phyloP scores from a whole-genome alignment of 2,329 filamentous ascomycete species.

The Trichophyton verrucosum region DNA sequence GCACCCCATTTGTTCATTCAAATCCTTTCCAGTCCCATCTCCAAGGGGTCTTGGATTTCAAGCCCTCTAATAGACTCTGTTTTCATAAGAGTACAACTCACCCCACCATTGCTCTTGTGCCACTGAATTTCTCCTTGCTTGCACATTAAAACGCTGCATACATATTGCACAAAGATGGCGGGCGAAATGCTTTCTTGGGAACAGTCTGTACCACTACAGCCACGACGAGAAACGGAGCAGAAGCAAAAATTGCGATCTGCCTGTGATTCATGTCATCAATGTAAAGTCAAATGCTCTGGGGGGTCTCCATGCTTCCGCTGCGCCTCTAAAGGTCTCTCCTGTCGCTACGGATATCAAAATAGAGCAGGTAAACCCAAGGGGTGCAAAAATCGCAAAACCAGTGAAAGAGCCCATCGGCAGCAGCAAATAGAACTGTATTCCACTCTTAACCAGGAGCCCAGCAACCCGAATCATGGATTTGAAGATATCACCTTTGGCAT shows the following conservation, averaged over 20 bases:
- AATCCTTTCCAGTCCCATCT: background rate
- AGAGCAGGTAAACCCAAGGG: slow-evolving; percentile 1
- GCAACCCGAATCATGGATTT: background rate
- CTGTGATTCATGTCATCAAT: slow-evolving; percentile 2
- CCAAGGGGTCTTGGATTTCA: background rate
- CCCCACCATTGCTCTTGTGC: background rate
- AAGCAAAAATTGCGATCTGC: slow-evolving; percentile 4
- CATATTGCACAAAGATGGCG: background rate
- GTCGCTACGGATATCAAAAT: slow-evolving; percentile 3
- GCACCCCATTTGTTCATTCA: background rate
- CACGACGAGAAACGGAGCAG: background rate
- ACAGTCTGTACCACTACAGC: background rate
- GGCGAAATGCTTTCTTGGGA: background rate
- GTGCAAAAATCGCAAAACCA: slow-evolving; percentile 3
- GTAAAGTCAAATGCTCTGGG: slow-evolving; percentile 3
- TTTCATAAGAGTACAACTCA: background rate
- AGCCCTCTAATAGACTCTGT: background rate
- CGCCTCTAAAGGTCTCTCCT: background rate
- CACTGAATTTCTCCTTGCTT: background rate
- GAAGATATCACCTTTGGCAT: background rate
- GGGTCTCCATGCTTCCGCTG: slow-evolving; percentile 1
- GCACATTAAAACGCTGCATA: background rate
- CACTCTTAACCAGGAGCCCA: background rate
- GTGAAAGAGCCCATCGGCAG: background rate
- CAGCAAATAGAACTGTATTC: background rate